Conservation (phyloP, 345 rosid genomes). For the Isatis tinctoria region DNA sequence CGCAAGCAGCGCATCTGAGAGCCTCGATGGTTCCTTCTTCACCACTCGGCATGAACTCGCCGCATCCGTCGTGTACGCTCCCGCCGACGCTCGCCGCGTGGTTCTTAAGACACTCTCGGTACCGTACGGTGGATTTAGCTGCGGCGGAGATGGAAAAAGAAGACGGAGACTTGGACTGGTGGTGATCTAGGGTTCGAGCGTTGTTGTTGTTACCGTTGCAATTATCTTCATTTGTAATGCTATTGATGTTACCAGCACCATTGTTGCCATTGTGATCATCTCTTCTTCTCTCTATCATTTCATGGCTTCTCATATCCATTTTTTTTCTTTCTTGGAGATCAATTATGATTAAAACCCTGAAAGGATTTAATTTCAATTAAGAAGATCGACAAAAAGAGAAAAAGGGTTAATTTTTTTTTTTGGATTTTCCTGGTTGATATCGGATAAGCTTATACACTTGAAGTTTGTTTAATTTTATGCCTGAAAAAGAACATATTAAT, state of each 20-base stretch:
- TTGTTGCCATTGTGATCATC: conserved; percentile 41
- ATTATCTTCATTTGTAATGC: conserved; percentile 19
- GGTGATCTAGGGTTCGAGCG: conserved; percentile 66
- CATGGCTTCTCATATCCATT: conserved; percentile 36
- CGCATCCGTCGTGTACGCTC: conserved; percentile 79
- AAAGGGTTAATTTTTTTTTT: background rate
- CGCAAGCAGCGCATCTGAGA: conserved; percentile 88
- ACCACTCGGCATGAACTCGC: conserved; percentile 97
- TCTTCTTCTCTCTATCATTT: conserved; percentile 44
- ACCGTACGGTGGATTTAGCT: conserved; percentile 30
- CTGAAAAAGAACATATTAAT: conserved; percentile 30
- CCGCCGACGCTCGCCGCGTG: conserved; percentile 93
- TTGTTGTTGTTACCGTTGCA: conserved; percentile 40
- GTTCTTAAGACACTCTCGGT: conserved; percentile 85
- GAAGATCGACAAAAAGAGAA: background rate
- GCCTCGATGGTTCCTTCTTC: conserved; percentile 81
- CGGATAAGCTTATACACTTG: background rate
- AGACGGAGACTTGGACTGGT: conserved; percentile 33
- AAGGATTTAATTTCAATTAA: conserved; percentile 3
- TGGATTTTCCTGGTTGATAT: background rate
- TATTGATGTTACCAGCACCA: conserved; percentile 2
- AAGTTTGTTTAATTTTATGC: conserved; percentile 12
- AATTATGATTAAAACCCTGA: background rate
- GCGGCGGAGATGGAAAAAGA: conserved; percentile 11
- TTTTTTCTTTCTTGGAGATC: background rate